phyloP scores from a whole-genome alignment of 1,139 yeast species.

The Pichia sp. region DNA sequence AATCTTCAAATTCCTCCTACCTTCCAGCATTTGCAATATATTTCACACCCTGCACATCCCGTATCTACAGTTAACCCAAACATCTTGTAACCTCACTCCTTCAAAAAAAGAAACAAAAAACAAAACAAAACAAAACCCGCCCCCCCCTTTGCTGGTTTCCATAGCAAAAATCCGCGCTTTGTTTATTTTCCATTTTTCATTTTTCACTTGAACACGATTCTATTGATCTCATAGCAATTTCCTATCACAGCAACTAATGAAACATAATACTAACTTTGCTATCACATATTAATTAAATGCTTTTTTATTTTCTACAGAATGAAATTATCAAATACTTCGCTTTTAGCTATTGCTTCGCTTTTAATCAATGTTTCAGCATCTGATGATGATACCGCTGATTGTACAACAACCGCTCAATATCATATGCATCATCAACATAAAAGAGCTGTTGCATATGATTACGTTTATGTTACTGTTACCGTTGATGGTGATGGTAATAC shows the following conservation, averaged over 20 bases:
- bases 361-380: constrained; percentile 22
- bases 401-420: constrained; percentile 33
- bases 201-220: neutral
- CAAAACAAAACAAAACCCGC: too few relatives aligned
- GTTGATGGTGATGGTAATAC: constrained; percentile 65
- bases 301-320: constrained; percentile 20
- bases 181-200: neutral
- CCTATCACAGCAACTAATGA: neutral
- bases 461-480: constrained; percentile 70
- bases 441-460: constrained; percentile 75
- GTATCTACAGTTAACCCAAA: too few relatives aligned
- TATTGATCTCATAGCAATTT: neutral
- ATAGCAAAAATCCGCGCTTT: neutral
- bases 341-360: constrained; percentile 9
- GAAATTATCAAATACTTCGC: constrained; percentile 31
- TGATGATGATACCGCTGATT: constrained; percentile 25
- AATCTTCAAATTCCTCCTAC: too few relatives aligned
- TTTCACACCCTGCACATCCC: too few relatives aligned
- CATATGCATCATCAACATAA: constrained; percentile 66
- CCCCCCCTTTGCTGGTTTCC: neutral
- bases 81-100: too few relatives aligned
- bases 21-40: too few relatives aligned
- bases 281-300: neutral
- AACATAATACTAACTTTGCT: constrained; percentile 8
- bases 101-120: too few relatives aligned